Evolutionary conservation across 2,329 filamentous ascomycete species (phyloP).

Genomic region (Cadophora malorum): DNA sequence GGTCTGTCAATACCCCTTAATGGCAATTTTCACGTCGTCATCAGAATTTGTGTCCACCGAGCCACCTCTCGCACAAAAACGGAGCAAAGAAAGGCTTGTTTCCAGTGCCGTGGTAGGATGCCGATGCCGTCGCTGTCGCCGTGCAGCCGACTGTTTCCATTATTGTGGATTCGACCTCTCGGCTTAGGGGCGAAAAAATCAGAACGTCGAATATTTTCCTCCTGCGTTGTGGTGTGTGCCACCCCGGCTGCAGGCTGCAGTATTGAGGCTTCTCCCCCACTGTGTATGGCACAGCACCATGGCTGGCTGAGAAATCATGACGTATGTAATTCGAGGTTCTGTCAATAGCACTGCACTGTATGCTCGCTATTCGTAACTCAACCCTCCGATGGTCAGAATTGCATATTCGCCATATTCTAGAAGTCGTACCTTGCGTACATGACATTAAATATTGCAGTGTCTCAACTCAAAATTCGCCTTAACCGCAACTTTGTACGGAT

Average conservation of each 20-base stretch:
- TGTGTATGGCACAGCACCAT: background rate
- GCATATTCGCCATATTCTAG: too few relatives aligned
- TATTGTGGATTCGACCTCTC: background rate
- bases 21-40: background rate
- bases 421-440: too few relatives aligned
- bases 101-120: background rate
- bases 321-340: background rate
- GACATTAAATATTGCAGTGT: too few relatives aligned
- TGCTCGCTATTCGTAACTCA: too few relatives aligned
- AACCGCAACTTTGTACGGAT: too few relatives aligned
- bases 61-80: constrained; percentile 1
- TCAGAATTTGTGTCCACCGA: background rate
- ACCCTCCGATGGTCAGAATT: too few relatives aligned
- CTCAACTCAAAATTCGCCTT: too few relatives aligned
- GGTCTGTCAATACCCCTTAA: background rate
- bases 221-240: too few relatives aligned
- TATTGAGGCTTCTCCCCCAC: background rate
- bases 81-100: background rate
- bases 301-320: background rate
- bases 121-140: background rate
- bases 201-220: background rate
- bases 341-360: background rate
- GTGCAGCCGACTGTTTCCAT: background rate
- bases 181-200: constrained; percentile 12
- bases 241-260: too few relatives aligned